Evolutionary conservation across 164 flowering plant genomes (phyloP), one percentile per base, ranked within the genome.

Genomic region (Tetracentron sinense): DNA sequence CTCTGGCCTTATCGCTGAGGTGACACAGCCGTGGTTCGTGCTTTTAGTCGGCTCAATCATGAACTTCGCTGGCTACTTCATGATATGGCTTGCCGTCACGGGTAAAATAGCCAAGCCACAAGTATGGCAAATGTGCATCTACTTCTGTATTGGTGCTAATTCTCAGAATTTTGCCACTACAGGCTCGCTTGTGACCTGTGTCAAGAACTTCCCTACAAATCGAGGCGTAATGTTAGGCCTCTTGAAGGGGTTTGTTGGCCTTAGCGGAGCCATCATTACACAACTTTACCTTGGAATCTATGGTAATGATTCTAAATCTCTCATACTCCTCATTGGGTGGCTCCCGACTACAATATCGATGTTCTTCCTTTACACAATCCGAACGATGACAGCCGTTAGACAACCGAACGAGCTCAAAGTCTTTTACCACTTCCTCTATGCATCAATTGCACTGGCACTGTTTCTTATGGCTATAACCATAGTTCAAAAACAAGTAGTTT

Each of bases 161-260:
- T 83, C 91, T 2, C 85, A 80, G 62, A 79, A 75, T 47, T 83
- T 86, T n/a, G 82, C 91, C 11, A 80, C 79, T 62, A 83, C 88
- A 0, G 86, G 86, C 0, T 79, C 82, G 4, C 75, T 83, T 0
- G 85, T 82, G 30, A 78, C 88, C 0, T 77, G 83, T 20, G 83
- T 86, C 42, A 81, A 75, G 76, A 86, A 86, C 65, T 86, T 86
- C 72, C 92, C 88, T 0, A 79, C 78, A 50, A 77, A 77, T 33
- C 56, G 88, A 23, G 92, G 92, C 10, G 64, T 71, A 8, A 64
- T 84, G 79, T 7, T 86, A 4, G 92, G 88, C 0, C 70, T 82
- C 4, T 56, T 86, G 38, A 86, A 84, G 65, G 88, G 92, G 0
- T 81, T 79, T 50, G 75, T 77, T 0, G 92, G 87, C 20, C 70